A percentile compares a stretch with the other conserved stretches of the same genome.
phyloP scores from a whole-genome alignment of 2,329 filamentous ascomycete genomes.

The Talaromyces verruculosus region DNA sequence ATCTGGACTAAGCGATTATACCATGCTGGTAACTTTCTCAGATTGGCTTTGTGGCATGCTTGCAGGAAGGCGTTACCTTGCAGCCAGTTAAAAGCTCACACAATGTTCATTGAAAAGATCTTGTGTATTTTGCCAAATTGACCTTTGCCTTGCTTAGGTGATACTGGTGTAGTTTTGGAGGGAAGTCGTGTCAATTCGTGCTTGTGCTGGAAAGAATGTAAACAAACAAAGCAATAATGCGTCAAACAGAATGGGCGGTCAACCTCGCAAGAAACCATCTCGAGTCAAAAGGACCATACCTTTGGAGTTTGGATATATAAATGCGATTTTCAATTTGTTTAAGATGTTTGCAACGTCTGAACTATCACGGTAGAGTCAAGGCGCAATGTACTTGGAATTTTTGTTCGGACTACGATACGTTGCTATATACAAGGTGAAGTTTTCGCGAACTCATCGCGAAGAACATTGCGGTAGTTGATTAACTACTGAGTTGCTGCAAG shows the following conservation, averaged over 20 bases:
- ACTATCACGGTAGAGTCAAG: not conserved
- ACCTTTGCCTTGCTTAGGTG: not conserved
- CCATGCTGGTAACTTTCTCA: not conserved
- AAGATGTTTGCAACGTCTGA: not conserved
- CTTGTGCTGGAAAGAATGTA: not conserved
- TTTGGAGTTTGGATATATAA: not conserved
- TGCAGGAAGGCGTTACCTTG: not conserved
- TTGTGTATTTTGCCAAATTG: not conserved
- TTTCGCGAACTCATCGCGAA: not conserved
- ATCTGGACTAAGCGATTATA: not conserved
- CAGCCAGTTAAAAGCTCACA: not conserved
- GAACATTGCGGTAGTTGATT: not conserved
- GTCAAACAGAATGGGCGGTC: not conserved
- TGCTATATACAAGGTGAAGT: not conserved
- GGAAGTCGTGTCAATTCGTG: not conserved
- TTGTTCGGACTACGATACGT: not conserved
- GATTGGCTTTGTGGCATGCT: not conserved
- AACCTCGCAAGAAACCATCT: not conserved
- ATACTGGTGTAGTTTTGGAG: not conserved
- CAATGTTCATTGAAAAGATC: not conserved
- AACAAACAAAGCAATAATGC: not conserved
- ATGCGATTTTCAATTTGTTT: not conserved
- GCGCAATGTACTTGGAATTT: not conserved
- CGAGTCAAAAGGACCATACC: not conserved
- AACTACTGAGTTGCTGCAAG: constrained; percentile 18